These are phyloP conservation scores for Colletotrichum sojae DNA, from an alignment of 2,329 filamentous ascomycete species.

Conservation along the genomic window DNA sequence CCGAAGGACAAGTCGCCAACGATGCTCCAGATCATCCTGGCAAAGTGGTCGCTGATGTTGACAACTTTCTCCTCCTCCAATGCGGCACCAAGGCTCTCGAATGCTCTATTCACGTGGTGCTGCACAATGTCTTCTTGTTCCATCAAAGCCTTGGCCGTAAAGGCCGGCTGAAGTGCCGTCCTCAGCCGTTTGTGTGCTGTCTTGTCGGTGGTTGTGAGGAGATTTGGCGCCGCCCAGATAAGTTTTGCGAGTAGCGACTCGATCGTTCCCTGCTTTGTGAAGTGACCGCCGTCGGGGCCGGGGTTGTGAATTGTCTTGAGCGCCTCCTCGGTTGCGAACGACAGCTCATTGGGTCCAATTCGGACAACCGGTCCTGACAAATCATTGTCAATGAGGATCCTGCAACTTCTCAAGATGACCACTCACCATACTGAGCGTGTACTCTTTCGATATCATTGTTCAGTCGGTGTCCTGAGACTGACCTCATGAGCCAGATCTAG, in stretches of 20 bases:
- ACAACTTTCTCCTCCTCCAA: not conserved
- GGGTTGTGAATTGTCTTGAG: conserved; percentile 29
- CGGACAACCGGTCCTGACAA: conserved; percentile 14
- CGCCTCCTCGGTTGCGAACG: conserved; percentile 22
- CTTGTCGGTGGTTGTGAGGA: conserved; percentile 2
- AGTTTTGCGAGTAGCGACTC: conserved; percentile 15
- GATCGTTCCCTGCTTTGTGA: conserved; percentile 26
- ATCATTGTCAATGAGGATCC: not conserved
- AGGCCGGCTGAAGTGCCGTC: conserved; percentile 17
- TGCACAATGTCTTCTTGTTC: conserved; percentile 32
- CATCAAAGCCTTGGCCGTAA: conserved; percentile 29
- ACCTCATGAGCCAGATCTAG: conserved; percentile 27
- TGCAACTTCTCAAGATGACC: not conserved
- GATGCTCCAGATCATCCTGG: conserved; percentile 26
- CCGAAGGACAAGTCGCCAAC: conserved; percentile 27
- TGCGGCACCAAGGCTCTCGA: not conserved
- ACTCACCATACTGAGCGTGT: conserved; percentile 19
- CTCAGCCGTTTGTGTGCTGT: conserved; percentile 24
- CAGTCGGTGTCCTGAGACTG: conserved; percentile 13
- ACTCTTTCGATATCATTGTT: conserved; percentile 29
- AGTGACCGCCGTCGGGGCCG: conserved; percentile 5
- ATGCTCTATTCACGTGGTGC: conserved; percentile 1
- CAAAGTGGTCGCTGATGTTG: conserved; percentile 20
- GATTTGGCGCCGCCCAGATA: conserved; percentile 28
- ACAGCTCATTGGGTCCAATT: conserved; percentile 23